Conservation (phyloP, 1,284 basidiomycete genomes). For the Microbotryum silenes-acaulis region DNA sequence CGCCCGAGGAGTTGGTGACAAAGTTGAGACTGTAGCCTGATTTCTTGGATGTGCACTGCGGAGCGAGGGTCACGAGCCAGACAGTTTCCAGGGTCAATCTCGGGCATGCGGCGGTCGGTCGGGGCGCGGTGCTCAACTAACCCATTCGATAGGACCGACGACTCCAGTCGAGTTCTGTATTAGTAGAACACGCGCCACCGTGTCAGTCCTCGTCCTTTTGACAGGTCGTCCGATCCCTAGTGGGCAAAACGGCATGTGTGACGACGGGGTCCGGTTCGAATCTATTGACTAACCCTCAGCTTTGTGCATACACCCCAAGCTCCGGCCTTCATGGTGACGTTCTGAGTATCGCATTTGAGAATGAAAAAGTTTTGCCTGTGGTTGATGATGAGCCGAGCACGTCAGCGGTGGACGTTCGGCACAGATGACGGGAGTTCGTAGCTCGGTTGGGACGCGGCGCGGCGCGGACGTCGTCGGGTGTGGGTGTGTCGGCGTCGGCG, state of each 20-base stretch:
- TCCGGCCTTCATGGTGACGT: constrained; percentile 28
- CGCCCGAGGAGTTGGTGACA: constrained; percentile 21
- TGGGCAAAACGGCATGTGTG: too few species aligned
- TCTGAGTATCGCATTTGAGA: constrained; percentile 18
- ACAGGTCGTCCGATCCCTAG: too few species aligned
- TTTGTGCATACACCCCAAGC: constrained; percentile 29
- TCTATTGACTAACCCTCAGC: constrained; percentile 11
- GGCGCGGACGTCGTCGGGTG: too few species aligned
- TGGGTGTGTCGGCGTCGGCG: too few species aligned
- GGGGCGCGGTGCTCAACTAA: not conserved
- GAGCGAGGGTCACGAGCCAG: not conserved
- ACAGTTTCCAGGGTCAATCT: not conserved
- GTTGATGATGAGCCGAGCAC: too few species aligned
- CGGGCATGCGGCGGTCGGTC: not conserved
- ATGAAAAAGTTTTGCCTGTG: constrained; percentile 31
- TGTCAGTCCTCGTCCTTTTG: too few species aligned
- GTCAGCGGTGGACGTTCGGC: too few species aligned
- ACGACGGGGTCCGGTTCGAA: too few species aligned
- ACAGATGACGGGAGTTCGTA: too few species aligned
- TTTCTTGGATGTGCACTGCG: constrained; percentile 19
- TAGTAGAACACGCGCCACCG: too few species aligned
- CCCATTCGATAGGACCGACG: constrained; percentile 11
- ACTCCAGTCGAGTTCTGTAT: constrained; percentile 25
- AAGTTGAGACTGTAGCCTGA: constrained; percentile 22
- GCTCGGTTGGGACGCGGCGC: too few species aligned